Evolutionary conservation across 2,329 filamentous ascomycete species (phyloP), one percentile per base, ranked within the genome.

Genomic region (Dactylellina drechsleri): DNA sequence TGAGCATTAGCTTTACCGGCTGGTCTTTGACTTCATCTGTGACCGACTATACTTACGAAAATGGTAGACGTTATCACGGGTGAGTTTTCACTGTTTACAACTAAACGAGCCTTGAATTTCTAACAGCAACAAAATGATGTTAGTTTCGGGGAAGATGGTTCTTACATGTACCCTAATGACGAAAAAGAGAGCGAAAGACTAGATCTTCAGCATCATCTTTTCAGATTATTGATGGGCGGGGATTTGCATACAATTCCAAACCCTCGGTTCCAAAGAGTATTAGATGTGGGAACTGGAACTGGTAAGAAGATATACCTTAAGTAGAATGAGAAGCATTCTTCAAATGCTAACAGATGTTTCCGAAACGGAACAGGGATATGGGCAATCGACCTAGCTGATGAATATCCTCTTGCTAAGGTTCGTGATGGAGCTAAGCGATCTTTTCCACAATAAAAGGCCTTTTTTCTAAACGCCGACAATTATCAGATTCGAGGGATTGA

Each of bases 11-110:
- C 31, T 62, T 66, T 18, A 57, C 40, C 8, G 70, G 70, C 20
- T 74, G 70, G 70, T 66, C 60, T 53, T 57, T 74, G 26, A 74
- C 70, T 2, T 85, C 84, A 10, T 83, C 82, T 71, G 83, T 84
- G 49, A 82, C 79, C 58, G 77, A 83, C 53, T 85, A 84, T 76
- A 80, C 82, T 41, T 85, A 82, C 76, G 83, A 86, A 74, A 83
- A 85, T 61, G 84, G 84, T 2, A 82, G 85, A 0, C 80, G 84
- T 6, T 87, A 86, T 58, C 84, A 62, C 31, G 70, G 70, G 70
- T 68, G 40, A 45, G 59, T 49, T 15, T 53, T 13, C 23, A 53
- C 31, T 36, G 28, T 12, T 40, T 20, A 1, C 13, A 10, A 6
- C 13, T 10, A 47, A 18, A 18, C 43, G 13, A 47, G n/a, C 5